These are phyloP conservation scores for Magnolia officinalis DNA, from an alignment of 164 flowering plant genomes.

Conservation along the genomic window DNA sequence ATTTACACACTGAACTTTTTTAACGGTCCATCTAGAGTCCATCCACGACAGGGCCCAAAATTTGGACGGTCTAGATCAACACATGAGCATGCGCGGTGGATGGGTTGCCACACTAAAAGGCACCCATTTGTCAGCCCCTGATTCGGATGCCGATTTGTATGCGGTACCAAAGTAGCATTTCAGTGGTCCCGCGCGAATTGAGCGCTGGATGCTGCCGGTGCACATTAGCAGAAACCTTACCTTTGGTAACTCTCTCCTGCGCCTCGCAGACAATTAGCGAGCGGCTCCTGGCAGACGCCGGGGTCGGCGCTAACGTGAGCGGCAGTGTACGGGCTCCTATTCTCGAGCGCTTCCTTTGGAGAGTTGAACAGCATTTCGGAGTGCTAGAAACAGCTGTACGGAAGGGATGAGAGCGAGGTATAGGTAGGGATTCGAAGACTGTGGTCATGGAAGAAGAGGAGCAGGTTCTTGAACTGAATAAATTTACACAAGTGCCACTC, in stretches of 20 bases:
- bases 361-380: background rate
- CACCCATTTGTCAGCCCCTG: too few species aligned
- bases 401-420: background rate
- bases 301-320: slow-evolving; percentile 4
- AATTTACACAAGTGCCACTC: background rate
- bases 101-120: too few species aligned
- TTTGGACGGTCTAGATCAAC: too few species aligned
- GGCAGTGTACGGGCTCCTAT: background rate
- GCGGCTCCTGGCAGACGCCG: background rate
- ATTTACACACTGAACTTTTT: too few species aligned
- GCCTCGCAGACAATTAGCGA: slow-evolving; percentile 1
- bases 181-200: background rate
- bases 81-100: too few species aligned
- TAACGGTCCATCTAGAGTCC: too few species aligned
- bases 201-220: background rate
- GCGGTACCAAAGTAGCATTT: background rate
- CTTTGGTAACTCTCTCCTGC: slow-evolving; percentile 5
- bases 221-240: slow-evolving; percentile 3
- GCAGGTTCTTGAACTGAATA: too few species aligned
- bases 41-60: too few species aligned
- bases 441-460: slow-evolving; percentile 8
- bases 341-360: background rate
- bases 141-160: too few species aligned
- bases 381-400: background rate
- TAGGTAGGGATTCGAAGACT: slow-evolving; percentile 9